These are phyloP conservation scores for Urostyla sp. DNA, from an alignment of 73 alveolate species.

Conservation along the genomic window DNA sequence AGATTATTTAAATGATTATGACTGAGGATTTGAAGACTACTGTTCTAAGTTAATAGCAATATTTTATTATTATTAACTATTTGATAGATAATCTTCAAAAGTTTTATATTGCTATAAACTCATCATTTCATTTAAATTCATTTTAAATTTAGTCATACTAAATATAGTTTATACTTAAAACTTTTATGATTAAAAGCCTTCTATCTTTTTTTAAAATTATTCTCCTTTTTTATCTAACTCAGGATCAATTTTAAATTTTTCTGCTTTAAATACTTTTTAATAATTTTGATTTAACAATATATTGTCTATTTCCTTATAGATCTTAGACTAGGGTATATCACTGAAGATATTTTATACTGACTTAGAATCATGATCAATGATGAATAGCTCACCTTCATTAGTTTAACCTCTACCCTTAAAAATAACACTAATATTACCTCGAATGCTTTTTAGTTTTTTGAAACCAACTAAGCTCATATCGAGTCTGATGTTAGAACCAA, in stretches of 20 bases:
- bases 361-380: conserved; percentile 55
- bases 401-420: conserved; percentile 54
- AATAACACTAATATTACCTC: conserved; percentile 57
- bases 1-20: not conserved
- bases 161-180: conserved; percentile 39
- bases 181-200: conserved; percentile 43
- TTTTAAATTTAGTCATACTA: conserved; percentile 46
- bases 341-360: conserved; percentile 46
- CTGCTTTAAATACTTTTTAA: conserved; percentile 33
- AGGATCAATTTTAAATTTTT: conserved; percentile 22
- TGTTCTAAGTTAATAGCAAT: too few species aligned
- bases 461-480: conserved; percentile 61
- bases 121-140: conserved; percentile 5
- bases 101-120: not conserved
- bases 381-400: conserved; percentile 64
- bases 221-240: conserved; percentile 56
- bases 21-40: not conserved
- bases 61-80: too few species aligned
- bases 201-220: conserved; percentile 2
- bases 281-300: not conserved
- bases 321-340: conserved; percentile 45
- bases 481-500: conserved; percentile 53
- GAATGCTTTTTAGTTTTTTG: conserved; percentile 20
- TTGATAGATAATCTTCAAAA: conserved; percentile 22
- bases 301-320: conserved; percentile 45